A percentile compares a stretch with the other conserved stretches of the same genome.
Evolutionary conservation across 2,329 filamentous ascomycete species (phyloP).

Genomic region (Apiospora arundinis): DNA sequence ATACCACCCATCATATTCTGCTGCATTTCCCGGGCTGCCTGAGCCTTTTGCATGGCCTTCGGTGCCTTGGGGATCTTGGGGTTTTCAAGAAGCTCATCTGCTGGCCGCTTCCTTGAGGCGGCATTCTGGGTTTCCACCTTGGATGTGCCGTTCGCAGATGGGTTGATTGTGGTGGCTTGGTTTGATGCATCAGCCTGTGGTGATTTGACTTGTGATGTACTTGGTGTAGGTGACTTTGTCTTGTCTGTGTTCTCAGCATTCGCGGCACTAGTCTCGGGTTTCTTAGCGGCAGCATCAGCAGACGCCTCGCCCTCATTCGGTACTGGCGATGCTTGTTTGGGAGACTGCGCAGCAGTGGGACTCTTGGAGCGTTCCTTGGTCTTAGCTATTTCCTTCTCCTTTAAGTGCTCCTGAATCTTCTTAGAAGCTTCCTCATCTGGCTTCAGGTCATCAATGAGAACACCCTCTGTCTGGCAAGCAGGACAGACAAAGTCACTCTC

Average conservation of each 20-base stretch:
- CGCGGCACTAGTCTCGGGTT: slow-evolving; percentile 38
- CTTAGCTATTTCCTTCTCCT: slow-evolving; percentile 59
- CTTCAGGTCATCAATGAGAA: slow-evolving; percentile 90
- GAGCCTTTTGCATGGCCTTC: slow-evolving; percentile 66
- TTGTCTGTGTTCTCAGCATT: slow-evolving; percentile 39
- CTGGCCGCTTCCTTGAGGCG: slow-evolving; percentile 78
- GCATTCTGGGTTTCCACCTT: slow-evolving; percentile 30
- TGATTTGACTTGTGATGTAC: slow-evolving; percentile 35
- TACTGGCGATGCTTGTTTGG: slow-evolving; percentile 45
- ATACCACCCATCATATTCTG: slow-evolving; percentile 54
- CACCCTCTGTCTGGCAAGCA: slow-evolving; percentile 86
- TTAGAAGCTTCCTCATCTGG: slow-evolving; percentile 78
- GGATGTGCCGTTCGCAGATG: slow-evolving; percentile 32
- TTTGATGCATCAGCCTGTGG: slow-evolving; percentile 33
- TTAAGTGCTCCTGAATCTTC: slow-evolving; percentile 78
- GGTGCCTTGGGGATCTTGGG: slow-evolving; percentile 70
- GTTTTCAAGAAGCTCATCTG: slow-evolving; percentile 73
- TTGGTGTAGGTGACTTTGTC: slow-evolving; percentile 34
- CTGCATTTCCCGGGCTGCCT: slow-evolving; percentile 55
- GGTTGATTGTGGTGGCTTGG: slow-evolving; percentile 34
- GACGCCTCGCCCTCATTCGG: slow-evolving; percentile 39
- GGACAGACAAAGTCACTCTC: slow-evolving; percentile 98
- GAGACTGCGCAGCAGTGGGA: slow-evolving; percentile 44
- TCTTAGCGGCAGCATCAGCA: slow-evolving; percentile 42
- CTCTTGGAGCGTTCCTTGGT: slow-evolving; percentile 56